Evolutionary conservation across 257 asterid genomes (phyloP).

Genomic region (Nicotiana sylvestris): DNA sequence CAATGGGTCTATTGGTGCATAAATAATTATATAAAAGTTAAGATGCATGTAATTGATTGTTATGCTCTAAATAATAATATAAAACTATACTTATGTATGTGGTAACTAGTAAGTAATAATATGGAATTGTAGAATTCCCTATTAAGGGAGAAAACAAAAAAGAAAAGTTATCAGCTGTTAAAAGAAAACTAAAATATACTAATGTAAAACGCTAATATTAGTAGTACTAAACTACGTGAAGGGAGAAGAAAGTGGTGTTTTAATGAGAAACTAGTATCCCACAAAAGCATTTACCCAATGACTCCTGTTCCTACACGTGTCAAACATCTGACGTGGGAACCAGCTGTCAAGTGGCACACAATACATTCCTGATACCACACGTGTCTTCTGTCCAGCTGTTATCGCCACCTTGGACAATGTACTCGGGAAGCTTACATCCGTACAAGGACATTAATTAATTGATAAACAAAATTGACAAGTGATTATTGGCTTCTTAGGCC

Average conservation of each 20-base stretch:
- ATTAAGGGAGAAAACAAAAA: neutral
- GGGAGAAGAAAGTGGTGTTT: conserved; percentile 15
- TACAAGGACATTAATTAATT: neutral
- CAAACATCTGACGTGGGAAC: conserved; percentile 2
- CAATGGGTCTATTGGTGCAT: neutral
- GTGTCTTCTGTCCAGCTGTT: conserved; percentile 10
- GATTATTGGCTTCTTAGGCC: neutral
- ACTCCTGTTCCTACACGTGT: conserved; percentile 17
- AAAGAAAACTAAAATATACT: neutral
- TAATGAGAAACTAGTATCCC: conserved; percentile 16
- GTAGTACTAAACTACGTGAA: conserved; percentile 5
- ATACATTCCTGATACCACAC: neutral
- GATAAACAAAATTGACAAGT: neutral
- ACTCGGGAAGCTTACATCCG: neutral
- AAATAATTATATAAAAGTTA: neutral
- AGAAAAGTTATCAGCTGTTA: neutral
- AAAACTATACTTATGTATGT: no score
- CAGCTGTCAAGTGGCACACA: conserved; percentile 18
- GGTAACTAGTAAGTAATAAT: no score
- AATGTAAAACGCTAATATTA: neutral
- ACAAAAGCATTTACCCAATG: neutral
- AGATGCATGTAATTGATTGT: neutral
- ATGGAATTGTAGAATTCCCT: no score
- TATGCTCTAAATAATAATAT: neutral
- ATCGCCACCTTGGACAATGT: neutral